Percentiles rank a stretch among this genome's conserved stretches.
Evolutionary conservation across 805 yeast genomes (phyloP).

Genomic region (Candida silvicultrix): DNA sequence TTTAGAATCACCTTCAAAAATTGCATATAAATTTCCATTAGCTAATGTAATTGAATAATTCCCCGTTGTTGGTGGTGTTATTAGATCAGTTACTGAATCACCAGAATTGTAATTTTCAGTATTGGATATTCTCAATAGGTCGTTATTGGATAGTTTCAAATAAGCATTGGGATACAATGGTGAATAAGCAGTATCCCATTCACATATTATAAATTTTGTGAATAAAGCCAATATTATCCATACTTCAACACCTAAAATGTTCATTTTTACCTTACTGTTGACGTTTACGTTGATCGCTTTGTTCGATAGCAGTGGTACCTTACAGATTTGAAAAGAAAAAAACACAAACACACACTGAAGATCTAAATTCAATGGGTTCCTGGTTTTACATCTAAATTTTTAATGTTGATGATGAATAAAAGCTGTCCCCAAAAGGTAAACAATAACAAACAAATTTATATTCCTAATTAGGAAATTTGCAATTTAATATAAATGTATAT

Average conservation of each 20-base stretch:
- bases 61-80: slow-evolving; percentile 12
- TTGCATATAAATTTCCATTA: slow-evolving; percentile 16
- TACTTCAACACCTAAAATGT: background rate
- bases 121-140: slow-evolving; percentile 11
- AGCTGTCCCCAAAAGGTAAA: too few species aligned
- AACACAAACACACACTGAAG: too few species aligned
- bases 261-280: too few species aligned
- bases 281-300: too few species aligned
- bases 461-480: too few species aligned
- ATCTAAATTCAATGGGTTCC: too few species aligned
- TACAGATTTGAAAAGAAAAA: background rate
- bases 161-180: slow-evolving; percentile 12
- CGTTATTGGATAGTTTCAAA: slow-evolving; percentile 16
- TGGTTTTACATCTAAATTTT: too few species aligned
- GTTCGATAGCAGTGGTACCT: too few species aligned
- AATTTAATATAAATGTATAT: too few species aligned
- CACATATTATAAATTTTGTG: background rate
- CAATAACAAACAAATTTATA: too few species aligned
- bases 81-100: slow-evolving; percentile 1
- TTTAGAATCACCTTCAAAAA: slow-evolving; percentile 6
- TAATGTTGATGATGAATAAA: too few species aligned
- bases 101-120: slow-evolving; percentile 1
- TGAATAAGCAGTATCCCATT: slow-evolving; percentile 15
- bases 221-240: background rate
- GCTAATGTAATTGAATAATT: slow-evolving; percentile 19